phyloP scores from a whole-genome alignment of 2,329 filamentous ascomycete species.

The Fusarium caatingaense region DNA sequence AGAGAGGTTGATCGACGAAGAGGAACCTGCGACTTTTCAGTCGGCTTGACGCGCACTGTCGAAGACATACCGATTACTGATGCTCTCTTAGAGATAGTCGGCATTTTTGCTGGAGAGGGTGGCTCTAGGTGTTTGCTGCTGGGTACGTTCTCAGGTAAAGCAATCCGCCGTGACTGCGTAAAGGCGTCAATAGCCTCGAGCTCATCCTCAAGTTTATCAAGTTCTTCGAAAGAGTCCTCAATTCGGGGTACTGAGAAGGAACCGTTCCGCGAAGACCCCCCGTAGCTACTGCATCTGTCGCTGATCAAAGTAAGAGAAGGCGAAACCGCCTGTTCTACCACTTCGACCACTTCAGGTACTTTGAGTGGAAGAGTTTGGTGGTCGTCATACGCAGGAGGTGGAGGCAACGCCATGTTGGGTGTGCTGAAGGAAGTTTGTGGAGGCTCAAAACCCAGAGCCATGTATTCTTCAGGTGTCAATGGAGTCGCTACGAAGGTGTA shows the following conservation, averaged over 20 bases:
- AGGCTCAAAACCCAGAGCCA: constrained; percentile 30
- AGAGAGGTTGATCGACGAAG: constrained; percentile 58
- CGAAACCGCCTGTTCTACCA: constrained; percentile 50
- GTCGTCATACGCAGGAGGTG: constrained; percentile 43
- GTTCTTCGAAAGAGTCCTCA: constrained; percentile 72
- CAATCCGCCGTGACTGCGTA: constrained; percentile 50
- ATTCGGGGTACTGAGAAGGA: constrained; percentile 61
- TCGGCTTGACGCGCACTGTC: constrained; percentile 57
- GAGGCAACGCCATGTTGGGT: constrained; percentile 41
- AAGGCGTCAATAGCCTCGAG: constrained; percentile 64
- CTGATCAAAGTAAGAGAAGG: constrained; percentile 49
- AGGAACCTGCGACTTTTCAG: constrained; percentile 51
- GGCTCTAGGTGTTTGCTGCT: constrained; percentile 33
- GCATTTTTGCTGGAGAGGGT: constrained; percentile 25
- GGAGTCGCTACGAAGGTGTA: constrained; percentile 63
- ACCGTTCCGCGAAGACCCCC: constrained; percentile 47
- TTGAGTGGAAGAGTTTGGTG: constrained; percentile 44
- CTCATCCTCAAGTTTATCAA: constrained; percentile 71
- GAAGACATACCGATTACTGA: constrained; percentile 51
- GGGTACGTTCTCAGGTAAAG: constrained; percentile 43
- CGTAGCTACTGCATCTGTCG: constrained; percentile 51
- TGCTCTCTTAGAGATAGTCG: constrained; percentile 42
- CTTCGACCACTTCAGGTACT: constrained; percentile 46
- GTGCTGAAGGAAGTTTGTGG: constrained; percentile 23
- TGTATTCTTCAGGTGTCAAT: constrained; percentile 47